phyloP scores from a whole-genome alignment of 163 green algal genomes.

The Picocystis sp. region DNA sequence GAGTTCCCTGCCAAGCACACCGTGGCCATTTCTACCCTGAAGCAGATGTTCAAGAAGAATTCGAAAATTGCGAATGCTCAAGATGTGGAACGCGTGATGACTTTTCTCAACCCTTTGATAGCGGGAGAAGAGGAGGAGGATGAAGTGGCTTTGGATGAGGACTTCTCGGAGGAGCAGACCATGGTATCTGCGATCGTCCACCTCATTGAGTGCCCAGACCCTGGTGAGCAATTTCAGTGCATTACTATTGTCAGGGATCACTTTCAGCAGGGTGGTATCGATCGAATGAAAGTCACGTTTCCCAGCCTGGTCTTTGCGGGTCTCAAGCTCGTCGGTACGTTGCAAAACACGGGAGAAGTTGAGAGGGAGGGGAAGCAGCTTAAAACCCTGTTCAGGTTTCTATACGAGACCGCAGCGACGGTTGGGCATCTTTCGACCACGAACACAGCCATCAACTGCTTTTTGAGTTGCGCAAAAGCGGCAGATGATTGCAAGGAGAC shows the following conservation, averaged over 20 bases:
- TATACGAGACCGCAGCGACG: neutral
- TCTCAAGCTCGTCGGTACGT: constrained; percentile 27
- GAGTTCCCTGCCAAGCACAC: constrained; percentile 36
- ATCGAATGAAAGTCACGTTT: constrained; percentile 48
- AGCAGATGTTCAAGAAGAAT: constrained; percentile 27
- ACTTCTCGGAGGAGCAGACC: constrained; percentile 65
- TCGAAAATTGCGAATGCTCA: constrained; percentile 26
- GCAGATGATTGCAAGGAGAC: constrained; percentile 49
- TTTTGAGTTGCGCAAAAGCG: constrained; percentile 10
- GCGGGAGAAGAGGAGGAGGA: constrained; percentile 23
- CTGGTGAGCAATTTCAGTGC: constrained; percentile 28
- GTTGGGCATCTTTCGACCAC: neutral
- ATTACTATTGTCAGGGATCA: constrained; percentile 3
- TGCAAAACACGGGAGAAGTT: neutral
- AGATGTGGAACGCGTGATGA: constrained; percentile 56
- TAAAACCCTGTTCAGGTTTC: constrained; percentile 7
- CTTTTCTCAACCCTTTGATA: constrained; percentile 50
- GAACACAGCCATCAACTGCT: neutral
- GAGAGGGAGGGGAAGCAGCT: neutral
- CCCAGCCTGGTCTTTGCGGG: constrained; percentile 50
- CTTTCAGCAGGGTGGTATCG: constrained; percentile 40
- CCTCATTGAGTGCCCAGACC: constrained; percentile 29
- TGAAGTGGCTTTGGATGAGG: constrained; percentile 23
- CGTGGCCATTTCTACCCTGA: constrained; percentile 48
- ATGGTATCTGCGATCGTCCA: constrained; percentile 75